These are phyloP conservation scores for Limonomyces culmigenus DNA, from an alignment of 1,284 basidiomycete genomes.

Conservation along the genomic window DNA sequence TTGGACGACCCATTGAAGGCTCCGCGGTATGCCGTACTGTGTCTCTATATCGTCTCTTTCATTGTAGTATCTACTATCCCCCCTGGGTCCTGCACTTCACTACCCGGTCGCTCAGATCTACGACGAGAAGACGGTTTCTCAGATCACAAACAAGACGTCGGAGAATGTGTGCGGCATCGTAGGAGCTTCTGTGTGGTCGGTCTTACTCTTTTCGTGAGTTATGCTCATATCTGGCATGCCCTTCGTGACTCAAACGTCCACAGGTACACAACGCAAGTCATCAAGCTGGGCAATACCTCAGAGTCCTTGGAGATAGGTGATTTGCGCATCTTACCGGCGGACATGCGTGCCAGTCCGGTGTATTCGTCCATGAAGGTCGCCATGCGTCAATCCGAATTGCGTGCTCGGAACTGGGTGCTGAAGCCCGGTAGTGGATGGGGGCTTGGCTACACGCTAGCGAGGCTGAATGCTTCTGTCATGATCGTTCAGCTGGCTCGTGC, in stretches of 20 bases:
- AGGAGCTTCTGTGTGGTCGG: constrained; percentile 37
- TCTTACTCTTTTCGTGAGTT: constrained; percentile 59
- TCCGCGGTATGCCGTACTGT: constrained; percentile 31
- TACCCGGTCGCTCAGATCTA: constrained; percentile 60
- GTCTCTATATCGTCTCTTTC: constrained; percentile 30
- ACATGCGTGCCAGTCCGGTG: constrained; percentile 23
- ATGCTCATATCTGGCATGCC: too few relatives aligned
- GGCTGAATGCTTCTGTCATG: constrained; percentile 30
- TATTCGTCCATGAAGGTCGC: constrained; percentile 29
- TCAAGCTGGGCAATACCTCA: constrained; percentile 62
- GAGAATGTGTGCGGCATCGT: constrained; percentile 53
- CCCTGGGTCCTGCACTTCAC: constrained; percentile 57
- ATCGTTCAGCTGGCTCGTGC: constrained; percentile 36
- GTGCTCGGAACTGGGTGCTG: constrained; percentile 26
- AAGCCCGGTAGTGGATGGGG: constrained; percentile 41
- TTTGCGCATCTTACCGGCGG: constrained; percentile 53
- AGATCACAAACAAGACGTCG: constrained; percentile 33
- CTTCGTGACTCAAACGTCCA: too few relatives aligned
- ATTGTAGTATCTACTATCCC: constrained; percentile 38
- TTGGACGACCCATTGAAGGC: constrained; percentile 7
- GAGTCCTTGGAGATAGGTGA: constrained; percentile 72
- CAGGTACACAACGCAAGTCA: constrained; percentile 75
- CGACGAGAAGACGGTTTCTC: constrained; percentile 44
- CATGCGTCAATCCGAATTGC: constrained; percentile 22
- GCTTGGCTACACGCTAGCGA: constrained; percentile 38